These are phyloP conservation scores for Musa itinerans DNA, from an alignment of 176 grass and related monocot genomes.

Conservation along the genomic window DNA sequence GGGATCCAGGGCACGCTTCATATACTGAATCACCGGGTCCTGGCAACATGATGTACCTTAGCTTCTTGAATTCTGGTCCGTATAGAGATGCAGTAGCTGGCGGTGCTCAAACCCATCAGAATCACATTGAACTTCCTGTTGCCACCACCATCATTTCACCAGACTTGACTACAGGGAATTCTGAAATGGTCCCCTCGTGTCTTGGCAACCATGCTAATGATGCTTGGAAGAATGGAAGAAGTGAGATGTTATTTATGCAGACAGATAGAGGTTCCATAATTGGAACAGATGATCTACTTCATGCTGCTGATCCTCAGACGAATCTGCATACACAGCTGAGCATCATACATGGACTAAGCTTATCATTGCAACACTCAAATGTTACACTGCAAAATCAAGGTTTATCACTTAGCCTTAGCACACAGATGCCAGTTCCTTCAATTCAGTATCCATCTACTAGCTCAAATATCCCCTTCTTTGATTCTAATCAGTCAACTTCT, in stretches of 20 bases:
- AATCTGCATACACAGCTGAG: conserved; percentile 47
- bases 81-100: conserved; percentile 48
- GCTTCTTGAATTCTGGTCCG: conserved; percentile 43
- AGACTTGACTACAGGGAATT: conserved; percentile 46
- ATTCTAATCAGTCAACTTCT: conserved; percentile 50
- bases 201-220: conserved; percentile 38
- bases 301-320: conserved; percentile 39
- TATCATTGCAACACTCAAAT: conserved; percentile 28
- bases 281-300: conserved; percentile 31
- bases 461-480: conserved; percentile 30
- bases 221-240: conserved; percentile 61
- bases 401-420: conserved; percentile 77
- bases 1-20: conserved; percentile 37
- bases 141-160: conserved; percentile 37
- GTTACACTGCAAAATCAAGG: conserved; percentile 50
- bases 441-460: conserved; percentile 59
- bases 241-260: conserved; percentile 64
- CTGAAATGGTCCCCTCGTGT: conserved; percentile 41
- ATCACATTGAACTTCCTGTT: conserved; percentile 44
- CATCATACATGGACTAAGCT: conserved; percentile 52
- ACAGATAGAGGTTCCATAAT: conserved; percentile 44
- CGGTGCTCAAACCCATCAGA: conserved; percentile 44
- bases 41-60: conserved; percentile 65
- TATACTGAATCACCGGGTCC: conserved; percentile 51
- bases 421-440: conserved; percentile 55